phyloP scores from a whole-genome alignment of 139 green algal genomes.

The Closterium sp. region DNA sequence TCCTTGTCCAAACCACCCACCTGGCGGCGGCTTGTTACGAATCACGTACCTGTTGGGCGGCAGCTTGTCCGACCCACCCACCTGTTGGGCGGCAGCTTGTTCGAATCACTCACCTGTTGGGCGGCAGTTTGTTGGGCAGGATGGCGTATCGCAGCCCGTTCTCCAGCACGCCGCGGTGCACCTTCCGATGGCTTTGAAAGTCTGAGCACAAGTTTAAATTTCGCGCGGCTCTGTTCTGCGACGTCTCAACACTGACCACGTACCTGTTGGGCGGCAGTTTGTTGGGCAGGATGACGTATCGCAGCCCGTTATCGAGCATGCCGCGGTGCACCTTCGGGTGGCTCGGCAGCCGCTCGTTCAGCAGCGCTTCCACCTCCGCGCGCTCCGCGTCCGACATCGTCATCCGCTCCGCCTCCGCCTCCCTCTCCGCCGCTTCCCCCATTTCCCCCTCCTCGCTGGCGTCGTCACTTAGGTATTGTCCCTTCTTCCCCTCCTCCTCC shows the following conservation, averaged over 20 bases:
- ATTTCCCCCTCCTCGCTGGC: background rate
- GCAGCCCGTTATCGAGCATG: slow-evolving; percentile 75
- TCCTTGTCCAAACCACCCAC: background rate
- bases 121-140: slow-evolving; percentile 88
- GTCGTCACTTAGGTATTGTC: background rate
- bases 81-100: slow-evolving; percentile 83
- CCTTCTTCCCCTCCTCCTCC: background rate
- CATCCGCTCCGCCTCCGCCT: background rate
- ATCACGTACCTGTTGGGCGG: no score
- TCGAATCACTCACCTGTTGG: slow-evolving; percentile 91
- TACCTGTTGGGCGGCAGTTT: slow-evolving; percentile 82
- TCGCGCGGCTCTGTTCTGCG: no score
- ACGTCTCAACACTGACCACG: no score
- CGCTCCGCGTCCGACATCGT: background rate
- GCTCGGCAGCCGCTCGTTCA: slow-evolving; percentile 55
- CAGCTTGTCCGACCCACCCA: background rate
- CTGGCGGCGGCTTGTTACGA: slow-evolving; percentile 60
- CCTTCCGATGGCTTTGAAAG: slow-evolving; percentile 61
- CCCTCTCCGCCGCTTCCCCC: background rate
- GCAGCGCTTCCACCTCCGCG: slow-evolving; percentile 43
- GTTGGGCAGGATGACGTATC: slow-evolving; percentile 97
- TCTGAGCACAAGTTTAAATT: no score
- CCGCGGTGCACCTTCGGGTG: slow-evolving; percentile 69
- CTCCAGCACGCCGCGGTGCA: slow-evolving; percentile 66
- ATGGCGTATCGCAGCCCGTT: slow-evolving; percentile 95